phyloP scores from a whole-genome alignment of 192 early-diverging fungal species.

The Linnemannia exigua region DNA sequence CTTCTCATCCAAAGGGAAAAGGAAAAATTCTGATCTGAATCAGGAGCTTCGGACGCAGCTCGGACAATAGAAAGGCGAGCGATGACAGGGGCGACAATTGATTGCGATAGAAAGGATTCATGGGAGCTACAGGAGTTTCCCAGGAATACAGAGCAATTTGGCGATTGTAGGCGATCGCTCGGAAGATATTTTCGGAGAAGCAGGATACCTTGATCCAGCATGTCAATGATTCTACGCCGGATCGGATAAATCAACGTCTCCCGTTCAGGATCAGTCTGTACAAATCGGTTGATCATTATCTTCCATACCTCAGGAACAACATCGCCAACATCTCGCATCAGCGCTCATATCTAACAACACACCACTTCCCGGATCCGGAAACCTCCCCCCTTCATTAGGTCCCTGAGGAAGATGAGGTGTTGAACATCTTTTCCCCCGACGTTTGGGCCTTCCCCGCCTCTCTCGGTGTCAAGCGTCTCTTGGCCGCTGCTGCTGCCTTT shows the following conservation, averaged over 20 bases:
- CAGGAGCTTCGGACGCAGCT: neutral
- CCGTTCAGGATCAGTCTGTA: neutral
- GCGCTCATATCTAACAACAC: neutral
- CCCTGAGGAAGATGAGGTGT: conserved; percentile 78
- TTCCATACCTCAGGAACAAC: neutral
- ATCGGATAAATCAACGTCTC: too few relatives aligned
- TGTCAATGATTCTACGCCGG: too few relatives aligned
- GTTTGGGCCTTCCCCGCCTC: conserved; percentile 71
- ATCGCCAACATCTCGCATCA: neutral
- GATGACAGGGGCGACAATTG: neutral
- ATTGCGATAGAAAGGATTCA: too few relatives aligned
- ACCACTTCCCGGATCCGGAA: neutral
- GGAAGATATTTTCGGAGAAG: too few relatives aligned
- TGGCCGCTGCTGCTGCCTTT: conserved; percentile 63
- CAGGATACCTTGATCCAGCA: too few relatives aligned
- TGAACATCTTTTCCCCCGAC: conserved; percentile 79
- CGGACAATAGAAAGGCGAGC: too few relatives aligned
- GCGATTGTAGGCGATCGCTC: too few relatives aligned
- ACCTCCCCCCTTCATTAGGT: conserved; percentile 42
- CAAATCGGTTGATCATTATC: neutral
- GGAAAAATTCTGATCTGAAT: conserved; percentile 6
- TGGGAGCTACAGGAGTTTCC: too few relatives aligned
- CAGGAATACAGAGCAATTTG: too few relatives aligned
- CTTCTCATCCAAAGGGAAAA: neutral
- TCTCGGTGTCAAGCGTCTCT: conserved; percentile 67